Percentiles rank a stretch among this genome's conserved stretches.
These are phyloP conservation scores for Ensete glaucum DNA, from an alignment of 176 grass and related monocot genomes.

Conservation along the genomic window DNA sequence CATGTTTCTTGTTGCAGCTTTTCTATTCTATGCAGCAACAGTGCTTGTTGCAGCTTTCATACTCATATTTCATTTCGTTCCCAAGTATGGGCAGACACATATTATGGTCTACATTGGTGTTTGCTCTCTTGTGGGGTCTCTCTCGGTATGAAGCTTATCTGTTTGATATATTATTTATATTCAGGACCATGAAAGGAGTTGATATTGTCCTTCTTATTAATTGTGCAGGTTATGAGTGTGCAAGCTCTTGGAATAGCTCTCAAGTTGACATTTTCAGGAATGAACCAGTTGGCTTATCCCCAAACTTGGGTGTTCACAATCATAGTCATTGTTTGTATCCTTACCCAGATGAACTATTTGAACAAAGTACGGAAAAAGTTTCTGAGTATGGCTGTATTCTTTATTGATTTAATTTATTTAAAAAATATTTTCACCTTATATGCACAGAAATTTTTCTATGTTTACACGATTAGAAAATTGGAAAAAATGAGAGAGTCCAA, in stretches of 20 bases:
- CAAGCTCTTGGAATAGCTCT: constrained; percentile 88
- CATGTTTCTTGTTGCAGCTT: constrained; percentile 37
- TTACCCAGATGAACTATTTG: constrained; percentile 89
- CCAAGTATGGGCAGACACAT: constrained; percentile 73
- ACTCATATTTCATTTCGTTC: constrained; percentile 59
- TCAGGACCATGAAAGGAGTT: background rate
- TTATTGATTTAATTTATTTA: background rate
- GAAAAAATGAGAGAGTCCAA: background rate
- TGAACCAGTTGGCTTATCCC: constrained; percentile 63
- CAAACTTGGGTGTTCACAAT: constrained; percentile 69
- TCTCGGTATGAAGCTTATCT: constrained; percentile 40
- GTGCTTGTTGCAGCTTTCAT: constrained; percentile 43
- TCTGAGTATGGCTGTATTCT: background rate
- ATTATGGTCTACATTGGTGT: constrained; percentile 86
- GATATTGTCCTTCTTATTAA: constrained; percentile 1
- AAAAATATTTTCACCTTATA: too few species aligned
- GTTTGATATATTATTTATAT: background rate
- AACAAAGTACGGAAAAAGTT: constrained; percentile 49
- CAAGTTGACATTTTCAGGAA: constrained; percentile 80
- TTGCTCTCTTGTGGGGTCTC: constrained; percentile 84
- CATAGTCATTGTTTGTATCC: constrained; percentile 53
- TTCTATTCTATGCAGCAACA: constrained; percentile 49
- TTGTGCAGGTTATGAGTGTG: constrained; percentile 73
- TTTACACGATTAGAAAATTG: background rate
- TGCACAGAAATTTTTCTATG: background rate